These are phyloP conservation scores for Thielaviopsis ethacetica DNA, from an alignment of 2,329 filamentous ascomycete genomes.

Conservation along the genomic window DNA sequence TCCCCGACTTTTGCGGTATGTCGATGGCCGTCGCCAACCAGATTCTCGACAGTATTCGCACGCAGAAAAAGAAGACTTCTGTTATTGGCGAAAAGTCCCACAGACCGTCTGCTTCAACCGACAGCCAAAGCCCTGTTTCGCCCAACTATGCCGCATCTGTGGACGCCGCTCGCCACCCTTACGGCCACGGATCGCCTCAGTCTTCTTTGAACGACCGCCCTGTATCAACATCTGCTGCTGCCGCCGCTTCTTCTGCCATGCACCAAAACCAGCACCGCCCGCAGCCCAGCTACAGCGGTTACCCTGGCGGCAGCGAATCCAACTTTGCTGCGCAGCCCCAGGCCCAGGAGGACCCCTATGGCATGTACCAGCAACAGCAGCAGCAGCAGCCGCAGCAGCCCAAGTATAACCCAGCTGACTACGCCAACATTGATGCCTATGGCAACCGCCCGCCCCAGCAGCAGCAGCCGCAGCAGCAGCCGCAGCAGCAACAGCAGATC, in stretches of 20 bases:
- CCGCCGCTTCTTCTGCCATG: constrained; percentile 42
- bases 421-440: constrained; percentile 41
- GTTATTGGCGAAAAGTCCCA: constrained; percentile 49
- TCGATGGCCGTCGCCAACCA: constrained; percentile 94
- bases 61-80: constrained; percentile 49
- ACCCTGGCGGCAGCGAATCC: constrained; percentile 5
- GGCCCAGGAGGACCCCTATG: constrained; percentile 2
- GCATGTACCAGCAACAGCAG: constrained; percentile 19
- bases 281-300: constrained; percentile 19
- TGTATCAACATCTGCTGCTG: constrained; percentile 36
- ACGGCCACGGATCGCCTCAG: constrained; percentile 16
- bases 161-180: constrained; percentile 13
- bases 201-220: constrained; percentile 14
- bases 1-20: constrained; percentile 98
- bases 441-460: constrained; percentile 27
- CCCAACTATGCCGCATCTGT: constrained; percentile 20
- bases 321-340: constrained; percentile 1
- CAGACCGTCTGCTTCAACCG: constrained; percentile 27
- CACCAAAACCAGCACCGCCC: constrained; percentile 22
- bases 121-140: constrained; percentile 29
- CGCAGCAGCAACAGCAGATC: constrained; percentile 19
- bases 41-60: constrained; percentile 73
- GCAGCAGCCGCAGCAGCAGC: too few relatives aligned
- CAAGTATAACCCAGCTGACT: constrained; percentile 64
- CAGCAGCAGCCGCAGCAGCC: constrained; percentile 32